phyloP scores from a whole-genome alignment of 495 filamentous ascomycete genomes.

The Podospora conica region DNA sequence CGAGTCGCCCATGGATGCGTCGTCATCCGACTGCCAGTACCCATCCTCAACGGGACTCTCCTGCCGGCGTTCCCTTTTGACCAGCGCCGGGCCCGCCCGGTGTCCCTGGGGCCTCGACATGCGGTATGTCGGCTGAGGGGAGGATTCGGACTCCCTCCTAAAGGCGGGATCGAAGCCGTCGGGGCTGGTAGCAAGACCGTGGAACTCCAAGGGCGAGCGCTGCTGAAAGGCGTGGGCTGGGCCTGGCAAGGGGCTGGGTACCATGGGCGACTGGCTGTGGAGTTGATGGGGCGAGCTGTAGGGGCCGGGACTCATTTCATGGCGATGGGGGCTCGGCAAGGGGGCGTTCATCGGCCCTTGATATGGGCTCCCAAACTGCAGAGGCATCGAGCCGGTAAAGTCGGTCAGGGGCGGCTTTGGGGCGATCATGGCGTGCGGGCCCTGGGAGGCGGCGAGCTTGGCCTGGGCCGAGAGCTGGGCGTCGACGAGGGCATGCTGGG shows the following conservation, averaged over 20 bases:
- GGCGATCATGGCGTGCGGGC: conserved; percentile 26
- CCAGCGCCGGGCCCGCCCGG: neutral
- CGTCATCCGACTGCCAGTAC: conserved; percentile 57
- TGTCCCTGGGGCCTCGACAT: neutral
- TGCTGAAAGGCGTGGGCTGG: neutral
- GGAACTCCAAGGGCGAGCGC: neutral
- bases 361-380: conserved; percentile 14
- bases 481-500: conserved; percentile 16
- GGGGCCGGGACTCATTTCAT: conserved; percentile 6
- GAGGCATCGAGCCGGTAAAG: conserved; percentile 21
- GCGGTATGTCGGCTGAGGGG: neutral
- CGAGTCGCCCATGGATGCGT: conserved; percentile 54
- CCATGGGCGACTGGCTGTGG: conserved; percentile 9
- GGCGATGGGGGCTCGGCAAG: neutral
- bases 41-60: conserved; percentile 24
- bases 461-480: conserved; percentile 24
- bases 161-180: neutral
- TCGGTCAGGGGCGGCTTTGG: conserved; percentile 32
- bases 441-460: conserved; percentile 20
- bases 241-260: neutral
- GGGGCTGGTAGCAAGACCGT: neutral
- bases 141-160: neutral
- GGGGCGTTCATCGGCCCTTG: conserved; percentile 9
- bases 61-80: neutral
- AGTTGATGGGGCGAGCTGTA: conserved; percentile 11